phyloP scores from a whole-genome alignment of 331 rosid species.

The Spiraea crenata region DNA sequence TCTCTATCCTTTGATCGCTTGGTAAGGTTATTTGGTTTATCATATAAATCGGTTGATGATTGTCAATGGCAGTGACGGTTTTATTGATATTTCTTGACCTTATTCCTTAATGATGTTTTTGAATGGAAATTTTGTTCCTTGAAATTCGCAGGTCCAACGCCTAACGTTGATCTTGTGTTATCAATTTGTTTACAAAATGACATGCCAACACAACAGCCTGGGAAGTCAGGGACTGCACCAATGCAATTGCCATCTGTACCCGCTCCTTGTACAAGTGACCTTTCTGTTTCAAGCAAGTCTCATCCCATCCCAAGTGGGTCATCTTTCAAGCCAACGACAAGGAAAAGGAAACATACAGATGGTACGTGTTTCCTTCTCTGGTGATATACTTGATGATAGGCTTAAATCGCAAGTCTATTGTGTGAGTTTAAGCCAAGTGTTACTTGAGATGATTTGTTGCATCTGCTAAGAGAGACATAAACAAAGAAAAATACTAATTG shows the following conservation, averaged over 20 bases:
- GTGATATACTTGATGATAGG: constrained; percentile 6
- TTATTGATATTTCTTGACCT: constrained; percentile 1
- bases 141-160: constrained; percentile 76
- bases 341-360: constrained; percentile 70
- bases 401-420: background rate
- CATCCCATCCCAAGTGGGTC: constrained; percentile 55
- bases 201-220: constrained; percentile 45
- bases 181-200: constrained; percentile 89
- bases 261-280: constrained; percentile 67
- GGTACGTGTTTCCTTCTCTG: constrained; percentile 51
- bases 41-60: background rate
- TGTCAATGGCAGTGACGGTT: background rate
- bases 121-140: constrained; percentile 17
- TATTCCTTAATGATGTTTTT: constrained; percentile 1
- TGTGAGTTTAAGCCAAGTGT: background rate
- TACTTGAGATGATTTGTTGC: constrained; percentile 2
- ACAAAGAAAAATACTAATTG: background rate
- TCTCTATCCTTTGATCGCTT: background rate
- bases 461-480: background rate
- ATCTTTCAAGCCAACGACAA: constrained; percentile 52
- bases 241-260: constrained; percentile 48
- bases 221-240: constrained; percentile 38
- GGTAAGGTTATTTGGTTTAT: background rate
- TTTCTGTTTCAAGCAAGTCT: constrained; percentile 82
- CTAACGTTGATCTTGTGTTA: constrained; percentile 78